Base-by-base conservation (phyloP, 257 asterid species). In the Jaltomata sinuosa region DNA sequence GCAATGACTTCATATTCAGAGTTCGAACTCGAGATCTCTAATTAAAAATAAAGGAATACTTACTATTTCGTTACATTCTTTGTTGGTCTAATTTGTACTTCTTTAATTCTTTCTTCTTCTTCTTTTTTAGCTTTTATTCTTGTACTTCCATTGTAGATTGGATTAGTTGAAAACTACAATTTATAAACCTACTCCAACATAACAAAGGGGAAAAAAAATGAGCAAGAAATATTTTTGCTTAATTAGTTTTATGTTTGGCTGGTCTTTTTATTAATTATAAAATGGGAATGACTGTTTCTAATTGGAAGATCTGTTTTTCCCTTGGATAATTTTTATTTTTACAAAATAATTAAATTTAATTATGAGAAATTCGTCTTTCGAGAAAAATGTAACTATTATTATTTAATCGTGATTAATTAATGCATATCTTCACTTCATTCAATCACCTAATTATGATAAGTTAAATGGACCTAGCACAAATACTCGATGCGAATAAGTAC, bases 1-100 rank as follows among this genome's bases (percentile, higher is more conserved):
- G 19, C 3, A 9, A 57, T 9, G 11, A 3, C 9, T 55, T 57
- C n/a, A 57, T 57, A 57, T 57, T 57, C 2, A 9, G 6, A 57
- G 1, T 1, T 11, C 11, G 0, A 57, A 54, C 1, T 55, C 0
- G 0, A 55, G 0, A n/a, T 0, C 1, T 10, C 1, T n/a, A 0
- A 25, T 57, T 1, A 57, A n/a, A 50, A 57, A n/a, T n/a, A 1
- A 55, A 55, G 22, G 11, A 4, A 8, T 55, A 55, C 4, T 54
- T 21, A 55, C 8, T 11, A n/a, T n/a, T 55, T 0, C 0, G 9
- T 55, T 21, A 1, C 2, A 2, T 3, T 55, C 6, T 55, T 0
- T 55, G 19, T 55, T 55, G 22, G n/a, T 55, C 1, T 7, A 32
- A 2, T 19, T 67, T 1, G 16, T 6, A 22, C 3, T 65, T 8